Evolutionary conservation across 345 rosid species (phyloP).

Genomic region (Noccaea bulbosa): DNA sequence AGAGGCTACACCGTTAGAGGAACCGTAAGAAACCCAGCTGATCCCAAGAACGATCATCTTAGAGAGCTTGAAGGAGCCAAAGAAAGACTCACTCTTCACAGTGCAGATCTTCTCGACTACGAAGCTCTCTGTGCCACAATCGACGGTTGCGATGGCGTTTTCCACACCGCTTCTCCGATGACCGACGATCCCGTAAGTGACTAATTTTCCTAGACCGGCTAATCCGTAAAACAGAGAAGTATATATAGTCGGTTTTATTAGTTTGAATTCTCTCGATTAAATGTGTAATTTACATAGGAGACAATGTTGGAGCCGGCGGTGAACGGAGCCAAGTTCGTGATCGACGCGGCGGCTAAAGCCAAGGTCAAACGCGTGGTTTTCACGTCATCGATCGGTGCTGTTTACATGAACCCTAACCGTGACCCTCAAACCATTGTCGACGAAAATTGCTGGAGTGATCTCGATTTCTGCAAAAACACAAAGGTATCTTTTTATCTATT

Average conservation of each 20-base stretch:
- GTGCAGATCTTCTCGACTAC: conserved; percentile 83
- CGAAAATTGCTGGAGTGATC: conserved; percentile 97
- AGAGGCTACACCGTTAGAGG: conserved; percentile 84
- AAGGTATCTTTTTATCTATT: conserved; percentile 51
- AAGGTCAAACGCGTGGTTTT: conserved; percentile 84
- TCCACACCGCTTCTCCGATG: conserved; percentile 95
- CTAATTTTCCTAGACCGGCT: background rate
- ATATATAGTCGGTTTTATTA: background rate
- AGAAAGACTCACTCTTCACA: conserved; percentile 76
- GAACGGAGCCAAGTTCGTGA: conserved; percentile 79
- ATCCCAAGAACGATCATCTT: conserved; percentile 85
- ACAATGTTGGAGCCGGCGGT: conserved; percentile 99
- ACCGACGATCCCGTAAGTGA: conserved; percentile 93
- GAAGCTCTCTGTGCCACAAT: conserved; percentile 67
- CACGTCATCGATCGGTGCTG: conserved; percentile 93
- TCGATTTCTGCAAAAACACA: conserved; percentile 91
- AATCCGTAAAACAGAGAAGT: background rate
- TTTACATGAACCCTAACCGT: conserved; percentile 90
- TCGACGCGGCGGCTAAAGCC: conserved; percentile 81
- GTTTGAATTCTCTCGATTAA: background rate
- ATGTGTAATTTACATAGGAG: conserved; percentile 50
- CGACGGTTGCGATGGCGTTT: conserved; percentile 88
- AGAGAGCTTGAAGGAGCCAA: conserved; percentile 88
- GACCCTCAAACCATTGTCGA: conserved; percentile 73
- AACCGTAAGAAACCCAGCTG: conserved; percentile 86